Percentiles rank a stretch among this genome's conserved stretches.
Evolutionary conservation across 2,329 filamentous ascomycete species (phyloP).

Genomic region (Ascochyta pisi): DNA sequence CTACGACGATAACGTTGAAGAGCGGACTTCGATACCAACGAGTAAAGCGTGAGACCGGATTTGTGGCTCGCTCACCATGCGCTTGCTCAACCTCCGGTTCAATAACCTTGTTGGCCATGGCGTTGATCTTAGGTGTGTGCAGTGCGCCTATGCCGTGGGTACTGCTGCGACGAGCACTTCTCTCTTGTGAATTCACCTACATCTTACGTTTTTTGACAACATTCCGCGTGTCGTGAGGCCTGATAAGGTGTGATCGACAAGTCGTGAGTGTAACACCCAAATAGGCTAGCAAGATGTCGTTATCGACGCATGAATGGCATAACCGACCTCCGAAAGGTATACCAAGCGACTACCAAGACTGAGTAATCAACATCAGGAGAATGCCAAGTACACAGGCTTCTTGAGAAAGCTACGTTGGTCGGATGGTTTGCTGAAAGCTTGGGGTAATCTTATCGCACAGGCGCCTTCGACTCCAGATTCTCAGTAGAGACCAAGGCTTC

Average conservation of each 20-base stretch:
- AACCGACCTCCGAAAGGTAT: slow-evolving; percentile 1
- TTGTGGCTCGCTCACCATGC: slow-evolving; percentile 1
- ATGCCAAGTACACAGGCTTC: not conserved
- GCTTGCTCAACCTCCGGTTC: slow-evolving; percentile 23
- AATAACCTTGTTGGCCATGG: slow-evolving; percentile 22
- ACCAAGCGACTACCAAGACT: slow-evolving; percentile 3
- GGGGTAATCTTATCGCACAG: no score
- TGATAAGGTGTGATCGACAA: slow-evolving; percentile 9
- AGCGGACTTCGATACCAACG: slow-evolving; percentile 54
- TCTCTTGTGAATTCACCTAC: no score
- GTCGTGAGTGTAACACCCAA: not conserved
- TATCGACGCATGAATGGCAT: slow-evolving; percentile 5
- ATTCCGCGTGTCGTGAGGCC: not conserved
- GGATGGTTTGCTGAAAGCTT: not conserved
- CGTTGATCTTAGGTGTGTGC: not conserved
- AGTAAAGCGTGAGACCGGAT: slow-evolving; percentile 30
- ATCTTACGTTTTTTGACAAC: not conserved
- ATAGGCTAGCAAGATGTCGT: slow-evolving; percentile 1
- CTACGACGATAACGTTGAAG: slow-evolving; percentile 57
- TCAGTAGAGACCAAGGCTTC: no score
- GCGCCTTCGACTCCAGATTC: no score
- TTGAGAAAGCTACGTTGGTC: not conserved
- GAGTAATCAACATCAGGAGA: not conserved
- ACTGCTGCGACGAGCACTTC: no score
- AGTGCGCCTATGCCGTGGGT: no score